Conservation (phyloP, 2,329 filamentous ascomycete species). For the Penicillium expansum region DNA sequence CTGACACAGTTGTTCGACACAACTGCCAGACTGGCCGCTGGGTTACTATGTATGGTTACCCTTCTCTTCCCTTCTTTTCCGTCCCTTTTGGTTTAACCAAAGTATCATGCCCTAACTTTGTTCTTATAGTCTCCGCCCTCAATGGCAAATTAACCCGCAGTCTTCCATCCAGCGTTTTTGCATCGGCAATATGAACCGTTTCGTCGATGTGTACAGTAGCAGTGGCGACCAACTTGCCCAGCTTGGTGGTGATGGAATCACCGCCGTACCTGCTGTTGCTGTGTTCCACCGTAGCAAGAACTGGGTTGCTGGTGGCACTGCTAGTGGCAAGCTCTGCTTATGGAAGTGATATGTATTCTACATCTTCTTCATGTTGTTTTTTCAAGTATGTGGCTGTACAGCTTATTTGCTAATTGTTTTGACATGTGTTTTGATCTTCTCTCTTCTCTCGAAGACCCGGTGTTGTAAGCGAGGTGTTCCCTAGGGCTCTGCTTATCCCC, state of each 20-base stretch:
- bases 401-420: background rate
- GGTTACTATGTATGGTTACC: constrained; percentile 70
- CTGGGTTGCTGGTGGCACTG: constrained; percentile 90
- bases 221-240: constrained; percentile 86
- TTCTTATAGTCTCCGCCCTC: constrained; percentile 63
- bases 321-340: constrained; percentile 85
- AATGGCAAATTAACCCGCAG: constrained; percentile 80
- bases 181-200: constrained; percentile 97
- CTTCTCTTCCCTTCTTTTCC: background rate
- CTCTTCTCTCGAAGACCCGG: background rate
- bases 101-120: background rate
- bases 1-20: constrained; percentile 67
- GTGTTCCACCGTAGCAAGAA: constrained; percentile 83
- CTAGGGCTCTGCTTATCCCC: background rate
- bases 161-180: constrained; percentile 83
- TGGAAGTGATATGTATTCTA: constrained; percentile 62
- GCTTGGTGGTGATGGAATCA: constrained; percentile 84
- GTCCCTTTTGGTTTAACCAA: background rate
- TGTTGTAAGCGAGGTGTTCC: background rate
- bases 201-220: constrained; percentile 83
- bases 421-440: background rate
- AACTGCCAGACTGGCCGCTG: constrained; percentile 96
- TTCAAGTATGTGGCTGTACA: background rate
- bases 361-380: background rate
- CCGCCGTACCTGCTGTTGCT: constrained; percentile 87